Conservation (phyloP, 2,329 filamentous ascomycete species). For the Graphilbum ipis-grandicollis region DNA sequence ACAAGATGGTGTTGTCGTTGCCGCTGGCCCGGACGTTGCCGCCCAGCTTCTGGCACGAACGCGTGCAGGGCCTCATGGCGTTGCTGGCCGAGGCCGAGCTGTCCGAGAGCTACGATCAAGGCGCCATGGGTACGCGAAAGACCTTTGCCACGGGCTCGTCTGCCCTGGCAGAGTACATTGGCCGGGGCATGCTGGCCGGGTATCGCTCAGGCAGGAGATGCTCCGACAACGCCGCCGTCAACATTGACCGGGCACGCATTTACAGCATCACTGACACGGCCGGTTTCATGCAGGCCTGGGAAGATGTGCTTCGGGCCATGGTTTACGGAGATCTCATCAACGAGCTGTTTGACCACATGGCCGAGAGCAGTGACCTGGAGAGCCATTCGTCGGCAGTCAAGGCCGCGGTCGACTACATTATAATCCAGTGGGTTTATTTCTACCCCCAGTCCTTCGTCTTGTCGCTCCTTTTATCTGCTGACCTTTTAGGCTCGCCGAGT, state of each 20-base stretch:
- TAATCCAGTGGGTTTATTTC: slow-evolving; percentile 48
- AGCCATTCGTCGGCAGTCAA: slow-evolving; percentile 43
- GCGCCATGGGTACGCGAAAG: slow-evolving; percentile 55
- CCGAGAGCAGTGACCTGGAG: slow-evolving; percentile 43
- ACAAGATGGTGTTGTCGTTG: slow-evolving; percentile 44
- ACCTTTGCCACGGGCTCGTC: slow-evolving; percentile 57
- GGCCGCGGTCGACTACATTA: slow-evolving; percentile 46
- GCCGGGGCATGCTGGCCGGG: slow-evolving; percentile 48
- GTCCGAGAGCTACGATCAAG: slow-evolving; percentile 72
- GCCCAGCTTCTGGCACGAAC: slow-evolving; percentile 46
- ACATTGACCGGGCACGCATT: slow-evolving; percentile 1
- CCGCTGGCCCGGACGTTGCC: slow-evolving; percentile 49
- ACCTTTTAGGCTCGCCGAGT: slow-evolving; percentile 43
- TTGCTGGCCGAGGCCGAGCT: slow-evolving; percentile 50
- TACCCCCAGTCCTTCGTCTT: background rate
- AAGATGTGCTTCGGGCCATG: slow-evolving; percentile 45
- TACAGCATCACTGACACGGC: slow-evolving; percentile 43
- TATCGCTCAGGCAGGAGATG: slow-evolving; percentile 18
- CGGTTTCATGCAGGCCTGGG: slow-evolving; percentile 47
- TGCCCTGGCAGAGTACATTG: slow-evolving; percentile 51
- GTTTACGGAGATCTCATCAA: slow-evolving; percentile 54
- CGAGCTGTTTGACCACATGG: slow-evolving; percentile 42
- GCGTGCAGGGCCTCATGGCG: slow-evolving; percentile 39
- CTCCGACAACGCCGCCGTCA: background rate
- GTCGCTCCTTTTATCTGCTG: background rate